These are phyloP conservation scores for Trypanosoma rangeli DNA, from an alignment of 208 protist genomes.

Conservation along the genomic window DNA sequence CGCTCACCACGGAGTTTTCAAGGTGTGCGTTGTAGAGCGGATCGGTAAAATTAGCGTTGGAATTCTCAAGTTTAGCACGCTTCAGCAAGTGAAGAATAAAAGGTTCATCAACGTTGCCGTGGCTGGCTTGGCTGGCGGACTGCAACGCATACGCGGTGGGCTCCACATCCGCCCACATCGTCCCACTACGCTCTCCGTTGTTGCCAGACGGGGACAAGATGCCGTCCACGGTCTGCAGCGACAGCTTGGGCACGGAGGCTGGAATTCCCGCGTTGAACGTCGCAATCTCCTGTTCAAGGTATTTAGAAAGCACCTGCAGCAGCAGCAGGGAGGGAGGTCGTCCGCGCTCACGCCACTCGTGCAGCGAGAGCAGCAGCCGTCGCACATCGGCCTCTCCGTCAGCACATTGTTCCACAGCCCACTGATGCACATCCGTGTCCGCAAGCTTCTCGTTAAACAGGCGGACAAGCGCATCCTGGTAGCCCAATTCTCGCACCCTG, in stretches of 20 bases:
- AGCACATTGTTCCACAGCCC: slow-evolving; percentile 60
- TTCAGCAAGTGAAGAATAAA: slow-evolving; percentile 73
- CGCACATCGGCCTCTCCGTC: slow-evolving; percentile 51
- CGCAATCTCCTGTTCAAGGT: slow-evolving; percentile 70
- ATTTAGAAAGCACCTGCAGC: slow-evolving; percentile 50
- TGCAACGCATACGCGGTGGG: slow-evolving; percentile 55
- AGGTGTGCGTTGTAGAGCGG: slow-evolving; percentile 42
- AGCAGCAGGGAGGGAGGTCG: slow-evolving; percentile 68
- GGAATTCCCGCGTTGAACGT: slow-evolving; percentile 77
- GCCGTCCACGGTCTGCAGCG: slow-evolving; percentile 23
- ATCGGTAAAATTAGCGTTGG: slow-evolving; percentile 26
- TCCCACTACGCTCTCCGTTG: slow-evolving; percentile 27
- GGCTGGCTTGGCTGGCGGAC: slow-evolving; percentile 35
- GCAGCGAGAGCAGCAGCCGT: slow-evolving; percentile 70
- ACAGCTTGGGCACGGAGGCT: slow-evolving; percentile 55
- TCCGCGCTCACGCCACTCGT: slow-evolving; percentile 81
- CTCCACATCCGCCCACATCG: slow-evolving; percentile 73
- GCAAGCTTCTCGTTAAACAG: slow-evolving; percentile 84
- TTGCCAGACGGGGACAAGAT: slow-evolving; percentile 21
- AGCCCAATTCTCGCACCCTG: slow-evolving; percentile 55
- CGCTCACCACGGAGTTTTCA: slow-evolving; percentile 43
- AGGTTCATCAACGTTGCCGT: slow-evolving; percentile 48
- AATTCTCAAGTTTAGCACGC: slow-evolving; percentile 33
- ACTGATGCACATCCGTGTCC: slow-evolving; percentile 55
- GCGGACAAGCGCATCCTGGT: slow-evolving; percentile 65